These are phyloP conservation scores for Epichloe brachyelytri DNA, from an alignment of 2,329 filamentous ascomycete species.

Conservation along the genomic window DNA sequence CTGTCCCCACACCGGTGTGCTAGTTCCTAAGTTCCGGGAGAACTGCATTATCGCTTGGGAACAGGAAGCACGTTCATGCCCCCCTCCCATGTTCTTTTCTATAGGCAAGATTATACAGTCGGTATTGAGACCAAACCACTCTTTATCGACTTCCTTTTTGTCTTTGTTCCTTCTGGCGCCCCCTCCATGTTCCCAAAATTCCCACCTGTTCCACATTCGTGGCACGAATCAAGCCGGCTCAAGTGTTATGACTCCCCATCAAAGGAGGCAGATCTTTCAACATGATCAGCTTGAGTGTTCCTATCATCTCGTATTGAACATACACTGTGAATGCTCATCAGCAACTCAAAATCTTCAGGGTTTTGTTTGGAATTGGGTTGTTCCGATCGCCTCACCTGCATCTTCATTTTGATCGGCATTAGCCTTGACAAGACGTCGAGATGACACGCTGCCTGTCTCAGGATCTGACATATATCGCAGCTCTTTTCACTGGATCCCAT, in stretches of 20 bases:
- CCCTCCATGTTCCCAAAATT: not conserved
- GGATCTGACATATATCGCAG: constrained; percentile 19
- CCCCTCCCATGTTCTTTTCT: not conserved
- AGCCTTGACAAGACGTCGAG: constrained; percentile 5
- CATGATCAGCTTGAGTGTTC: not conserved
- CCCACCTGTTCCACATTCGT: not conserved
- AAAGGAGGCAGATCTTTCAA: not conserved
- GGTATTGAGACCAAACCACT: not conserved
- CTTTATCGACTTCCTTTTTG: not conserved
- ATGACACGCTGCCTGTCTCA: constrained; percentile 14
- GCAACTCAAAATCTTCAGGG: too few relatives aligned
- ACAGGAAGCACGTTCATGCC: not conserved
- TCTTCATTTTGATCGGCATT: not conserved
- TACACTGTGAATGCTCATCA: too few relatives aligned
- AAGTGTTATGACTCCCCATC: too few relatives aligned
- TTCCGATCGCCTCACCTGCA: too few relatives aligned
- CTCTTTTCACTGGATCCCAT: constrained; percentile 8
- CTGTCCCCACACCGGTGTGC: constrained; percentile 7
- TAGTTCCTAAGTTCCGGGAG: not conserved
- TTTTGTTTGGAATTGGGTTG: too few relatives aligned
- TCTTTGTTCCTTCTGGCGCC: not conserved
- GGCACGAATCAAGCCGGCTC: not conserved
- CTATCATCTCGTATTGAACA: too few relatives aligned
- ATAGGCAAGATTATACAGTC: not conserved
- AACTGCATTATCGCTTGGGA: too few relatives aligned